Conservation (phyloP, 257 asterid species). For the Solanum virginianum region DNA sequence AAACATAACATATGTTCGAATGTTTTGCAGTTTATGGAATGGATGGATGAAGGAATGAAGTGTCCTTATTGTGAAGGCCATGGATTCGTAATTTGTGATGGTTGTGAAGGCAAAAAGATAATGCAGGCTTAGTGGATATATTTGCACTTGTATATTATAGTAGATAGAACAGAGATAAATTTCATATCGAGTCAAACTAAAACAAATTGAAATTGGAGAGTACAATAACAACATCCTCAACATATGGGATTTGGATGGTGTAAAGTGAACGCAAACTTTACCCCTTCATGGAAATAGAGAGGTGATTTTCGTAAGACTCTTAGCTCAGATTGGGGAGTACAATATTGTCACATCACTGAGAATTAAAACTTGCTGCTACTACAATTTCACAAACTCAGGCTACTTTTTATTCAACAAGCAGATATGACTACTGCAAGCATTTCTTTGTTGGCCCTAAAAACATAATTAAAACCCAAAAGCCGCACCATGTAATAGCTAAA, state of each 20-base stretch:
- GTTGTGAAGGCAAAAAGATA: constrained; percentile 39
- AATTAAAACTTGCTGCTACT: neutral
- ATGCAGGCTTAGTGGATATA: constrained; percentile 4
- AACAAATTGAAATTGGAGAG: neutral
- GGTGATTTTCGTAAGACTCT: neutral
- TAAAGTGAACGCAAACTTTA: neutral
- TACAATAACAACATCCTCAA: neutral
- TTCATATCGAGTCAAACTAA: neutral
- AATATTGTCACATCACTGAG: neutral
- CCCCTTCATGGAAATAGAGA: neutral
- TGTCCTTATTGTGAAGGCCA: constrained; percentile 84
- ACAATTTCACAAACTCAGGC: neutral
- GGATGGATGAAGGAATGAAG: constrained; percentile 76
- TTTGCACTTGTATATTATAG: neutral
- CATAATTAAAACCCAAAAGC: neutral
- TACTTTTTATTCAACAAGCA: neutral
- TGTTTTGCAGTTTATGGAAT: constrained; percentile 66
- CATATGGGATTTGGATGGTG: fast-evolving
- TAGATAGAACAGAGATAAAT: neutral
- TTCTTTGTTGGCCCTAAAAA: neutral
- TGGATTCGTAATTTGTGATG: constrained; percentile 56
- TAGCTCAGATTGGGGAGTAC: neutral
- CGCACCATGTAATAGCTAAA: neutral
- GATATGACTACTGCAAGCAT: neutral
- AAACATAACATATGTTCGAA: neutral